phyloP scores from a whole-genome alignment of 2,329 filamentous ascomycete genomes.

The Chalaropsis ovoidea region DNA sequence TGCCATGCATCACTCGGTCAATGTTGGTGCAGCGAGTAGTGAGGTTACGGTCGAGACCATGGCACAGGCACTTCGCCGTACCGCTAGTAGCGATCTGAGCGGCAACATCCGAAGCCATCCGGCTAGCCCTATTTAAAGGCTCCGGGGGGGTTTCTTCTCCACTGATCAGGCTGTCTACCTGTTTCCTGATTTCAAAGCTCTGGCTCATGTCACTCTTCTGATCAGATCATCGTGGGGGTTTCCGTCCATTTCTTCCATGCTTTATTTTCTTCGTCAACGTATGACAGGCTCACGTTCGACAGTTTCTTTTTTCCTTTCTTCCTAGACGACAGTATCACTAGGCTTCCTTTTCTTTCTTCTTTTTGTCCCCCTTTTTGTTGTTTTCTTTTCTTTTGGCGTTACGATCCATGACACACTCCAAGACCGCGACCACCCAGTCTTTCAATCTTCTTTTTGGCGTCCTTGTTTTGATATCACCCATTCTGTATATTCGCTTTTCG shows the following conservation, averaged over 20 bases:
- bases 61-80: constrained; percentile 77
- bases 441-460: constrained; percentile 1
- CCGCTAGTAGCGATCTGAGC: constrained; percentile 69
- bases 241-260: constrained; percentile 14
- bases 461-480: constrained; percentile 13
- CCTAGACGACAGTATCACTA: neutral
- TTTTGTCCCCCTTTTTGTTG: neutral
- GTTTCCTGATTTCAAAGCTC: neutral
- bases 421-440: neutral
- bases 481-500: neutral
- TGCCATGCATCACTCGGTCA: constrained; percentile 38
- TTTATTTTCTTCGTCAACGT: constrained; percentile 8
- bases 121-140: constrained; percentile 45
- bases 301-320: constrained; percentile 12
- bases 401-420: neutral
- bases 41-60: constrained; percentile 90
- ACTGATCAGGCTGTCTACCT: neutral
- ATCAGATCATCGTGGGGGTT: neutral
- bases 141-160: neutral
- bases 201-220: too few species aligned
- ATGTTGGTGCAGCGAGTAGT: constrained; percentile 37
- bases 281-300: constrained; percentile 1
- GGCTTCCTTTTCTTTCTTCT: neutral
- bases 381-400: constrained; percentile 11
- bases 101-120: constrained; percentile 44